Evolutionary conservation across 1,284 basidiomycete species (phyloP).

Genomic region (Ustilago shanxiensis): DNA sequence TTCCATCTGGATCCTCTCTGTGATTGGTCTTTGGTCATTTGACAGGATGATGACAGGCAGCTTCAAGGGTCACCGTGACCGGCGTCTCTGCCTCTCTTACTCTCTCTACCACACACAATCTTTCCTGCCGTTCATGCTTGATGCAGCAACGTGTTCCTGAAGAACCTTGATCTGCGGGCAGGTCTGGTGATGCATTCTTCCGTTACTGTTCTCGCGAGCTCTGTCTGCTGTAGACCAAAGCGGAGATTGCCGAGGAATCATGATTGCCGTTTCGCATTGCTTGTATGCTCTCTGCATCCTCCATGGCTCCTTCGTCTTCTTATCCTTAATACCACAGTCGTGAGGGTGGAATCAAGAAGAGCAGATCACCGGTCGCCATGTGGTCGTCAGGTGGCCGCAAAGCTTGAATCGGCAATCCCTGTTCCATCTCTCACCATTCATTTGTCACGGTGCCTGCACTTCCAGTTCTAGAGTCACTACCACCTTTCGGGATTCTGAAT

Average conservation of each 20-base stretch:
- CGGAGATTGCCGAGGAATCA: not conserved
- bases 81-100: not conserved
- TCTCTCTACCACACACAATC: too few species aligned
- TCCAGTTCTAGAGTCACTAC: not conserved
- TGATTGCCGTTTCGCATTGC: not conserved
- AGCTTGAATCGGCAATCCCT: constrained; percentile 2
- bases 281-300: not conserved
- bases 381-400: not conserved
- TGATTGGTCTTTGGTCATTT: not conserved
- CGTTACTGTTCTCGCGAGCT: not conserved
- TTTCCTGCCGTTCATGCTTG: not conserved
- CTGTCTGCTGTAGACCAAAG: not conserved
- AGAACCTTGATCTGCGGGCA: not conserved
- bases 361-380: constrained; percentile 5
- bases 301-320: not conserved
- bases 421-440: not conserved
- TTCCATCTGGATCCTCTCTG: not conserved
- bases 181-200: not conserved
- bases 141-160: not conserved
- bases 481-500: constrained; percentile 8
- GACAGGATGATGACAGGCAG: not conserved
- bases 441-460: too few species aligned
- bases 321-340: not conserved
- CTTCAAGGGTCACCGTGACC: constrained; percentile 4
- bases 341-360: too few species aligned